Evolutionary conservation across 2,329 filamentous ascomycete species (phyloP).

Genomic region (Rutstroemia sp.): DNA sequence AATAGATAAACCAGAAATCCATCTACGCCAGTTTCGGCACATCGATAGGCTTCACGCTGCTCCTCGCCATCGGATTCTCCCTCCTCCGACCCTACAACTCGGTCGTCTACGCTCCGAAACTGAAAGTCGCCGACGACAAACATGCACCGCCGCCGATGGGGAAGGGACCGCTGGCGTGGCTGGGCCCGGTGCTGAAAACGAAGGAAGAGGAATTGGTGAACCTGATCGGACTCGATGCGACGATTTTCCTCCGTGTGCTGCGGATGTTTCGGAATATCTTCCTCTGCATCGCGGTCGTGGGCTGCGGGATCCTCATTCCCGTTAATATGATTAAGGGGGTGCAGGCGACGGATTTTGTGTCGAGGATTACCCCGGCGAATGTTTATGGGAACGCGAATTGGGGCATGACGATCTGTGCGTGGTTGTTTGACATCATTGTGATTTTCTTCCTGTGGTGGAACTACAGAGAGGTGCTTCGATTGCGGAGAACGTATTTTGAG

Average conservation of each 20-base stretch:
- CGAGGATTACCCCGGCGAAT: conserved; percentile 51
- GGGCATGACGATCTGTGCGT: conserved; percentile 52
- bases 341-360: conserved; percentile 36
- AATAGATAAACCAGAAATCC: conserved; percentile 40
- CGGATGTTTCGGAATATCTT: conserved; percentile 94
- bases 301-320: conserved; percentile 72
- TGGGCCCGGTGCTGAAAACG: conserved; percentile 68
- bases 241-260: conserved; percentile 80
- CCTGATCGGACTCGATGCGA: conserved; percentile 85
- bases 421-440: conserved; percentile 66
- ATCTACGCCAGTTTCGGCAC: conserved; percentile 74
- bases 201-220: conserved; percentile 70
- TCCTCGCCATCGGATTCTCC: conserved; percentile 76
- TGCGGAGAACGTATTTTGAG: conserved; percentile 76
- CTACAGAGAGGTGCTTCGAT: conserved; percentile 62
- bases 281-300: conserved; percentile 60
- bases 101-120: conserved; percentile 86
- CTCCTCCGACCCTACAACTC: conserved; percentile 85
- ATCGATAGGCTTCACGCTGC: conserved; percentile 66
- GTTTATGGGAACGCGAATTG: conserved; percentile 47
- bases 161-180: conserved; percentile 83
- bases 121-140: conserved; percentile 86
- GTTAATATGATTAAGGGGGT: conserved; percentile 54
- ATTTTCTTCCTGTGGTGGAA: conserved; percentile 84
- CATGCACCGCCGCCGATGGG: conserved; percentile 82